These are phyloP conservation scores for Acanthamoeba triangularis DNA, from an alignment of 208 protist species.

Conservation along the genomic window DNA sequence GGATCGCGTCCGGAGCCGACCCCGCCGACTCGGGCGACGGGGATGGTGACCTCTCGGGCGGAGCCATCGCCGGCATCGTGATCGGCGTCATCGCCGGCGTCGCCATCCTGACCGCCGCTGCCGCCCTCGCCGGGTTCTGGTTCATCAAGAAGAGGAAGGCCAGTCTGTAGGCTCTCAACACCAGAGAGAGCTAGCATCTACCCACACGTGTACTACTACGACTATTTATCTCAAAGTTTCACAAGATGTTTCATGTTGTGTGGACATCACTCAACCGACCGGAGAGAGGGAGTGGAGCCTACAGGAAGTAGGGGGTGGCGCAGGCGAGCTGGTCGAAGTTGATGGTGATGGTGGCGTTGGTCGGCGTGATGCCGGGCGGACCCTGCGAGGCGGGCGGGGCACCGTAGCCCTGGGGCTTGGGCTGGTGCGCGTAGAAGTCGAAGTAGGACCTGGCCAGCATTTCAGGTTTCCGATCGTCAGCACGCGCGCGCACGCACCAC, in stretches of 20 bases:
- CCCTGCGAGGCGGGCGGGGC: neutral
- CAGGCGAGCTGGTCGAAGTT: constrained; percentile 15
- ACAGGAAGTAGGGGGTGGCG: constrained; percentile 36
- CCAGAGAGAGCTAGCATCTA: no score
- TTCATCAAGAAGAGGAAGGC: neutral
- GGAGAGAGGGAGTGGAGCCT: neutral
- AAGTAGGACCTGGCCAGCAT: constrained; percentile 1
- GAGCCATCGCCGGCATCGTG: neutral
- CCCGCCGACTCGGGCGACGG: neutral
- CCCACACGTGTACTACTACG: no score
- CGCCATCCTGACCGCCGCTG: neutral
- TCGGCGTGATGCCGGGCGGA: neutral
- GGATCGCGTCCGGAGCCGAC: neutral
- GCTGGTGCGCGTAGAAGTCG: constrained; percentile 17
- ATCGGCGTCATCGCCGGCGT: neutral
- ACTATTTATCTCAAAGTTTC: no score
- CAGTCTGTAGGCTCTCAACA: no score
- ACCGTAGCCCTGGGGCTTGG: neutral
- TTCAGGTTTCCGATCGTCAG: no score
- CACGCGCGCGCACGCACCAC: no score
- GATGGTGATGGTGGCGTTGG: constrained; percentile 39
- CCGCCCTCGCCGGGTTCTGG: neutral
- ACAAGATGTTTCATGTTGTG: no score
- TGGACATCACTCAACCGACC: no score
- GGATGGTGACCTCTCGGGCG: neutral